Evolutionary conservation across 2,329 filamentous ascomycete species (phyloP), one percentile per base, ranked within the genome.

Genomic region (Tolypocladium pustulatum): DNA sequence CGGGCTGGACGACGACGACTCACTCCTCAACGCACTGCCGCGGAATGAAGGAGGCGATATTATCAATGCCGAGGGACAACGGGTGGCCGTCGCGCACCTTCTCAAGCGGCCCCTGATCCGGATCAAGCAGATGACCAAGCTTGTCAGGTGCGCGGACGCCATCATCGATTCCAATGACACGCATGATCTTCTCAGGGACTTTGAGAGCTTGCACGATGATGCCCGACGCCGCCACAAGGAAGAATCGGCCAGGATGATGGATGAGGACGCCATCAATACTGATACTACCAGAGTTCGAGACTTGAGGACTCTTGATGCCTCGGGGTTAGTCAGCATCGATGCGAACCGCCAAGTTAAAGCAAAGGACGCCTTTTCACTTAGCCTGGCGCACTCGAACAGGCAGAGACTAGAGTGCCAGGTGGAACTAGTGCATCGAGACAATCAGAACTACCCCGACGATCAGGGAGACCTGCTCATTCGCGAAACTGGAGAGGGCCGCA

Each of bases 31-130:
- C 61, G 82, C 80, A 1, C 76, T 82, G 75, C 84, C 82, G 62
- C 78, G 76, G 57, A 86, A 87, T 57, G 81, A 81, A 59, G 77
- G 86, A 58, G 87, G 88, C 27, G 86, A 88, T 64, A 78, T 89
- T 17, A 69, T 86, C 55, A 85, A 91, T 64, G 83, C 84, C 38
- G 82, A 93, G 62, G 94, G 93, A 15, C 91, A 97, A 71, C 85
- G 91, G 56, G 91, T 97, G 10, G 94, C 97, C 69, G 94, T 99
- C 54, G 92, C 92, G 9, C 95, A 94, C 72, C 79, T 99, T 53
- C 78, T 99, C 57, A 97, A 96, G 74, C 81, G 93, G 57, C 94
- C 94, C 0, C 75, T 99, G 49, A 86, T 96, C 27, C 84, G 94
- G 54, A 78, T 97, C 61, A 97, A 96, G 71, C 90, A 92, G 72